These are phyloP conservation scores for Phialophora macrospora DNA, from an alignment of 2,329 filamentous ascomycete genomes.

Conservation along the genomic window DNA sequence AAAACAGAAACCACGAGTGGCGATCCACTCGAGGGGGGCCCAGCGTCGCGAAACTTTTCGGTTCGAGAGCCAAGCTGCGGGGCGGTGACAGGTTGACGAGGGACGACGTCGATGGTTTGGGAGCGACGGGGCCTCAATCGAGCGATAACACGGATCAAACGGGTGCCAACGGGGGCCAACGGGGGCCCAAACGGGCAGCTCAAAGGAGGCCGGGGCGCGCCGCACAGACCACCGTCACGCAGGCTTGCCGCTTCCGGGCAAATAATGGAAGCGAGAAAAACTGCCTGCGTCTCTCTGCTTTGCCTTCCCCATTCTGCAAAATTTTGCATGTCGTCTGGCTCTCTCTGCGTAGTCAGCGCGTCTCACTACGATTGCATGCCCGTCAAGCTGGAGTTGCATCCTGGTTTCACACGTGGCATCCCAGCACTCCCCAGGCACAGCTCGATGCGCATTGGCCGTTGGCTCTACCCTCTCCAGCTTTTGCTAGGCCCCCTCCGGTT, in stretches of 20 bases:
- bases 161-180: too few species aligned
- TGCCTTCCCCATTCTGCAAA: background rate
- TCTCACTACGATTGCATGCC: background rate
- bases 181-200: constrained; percentile 11
- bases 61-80: constrained; percentile 7
- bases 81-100: background rate
- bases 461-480: constrained; percentile 11
- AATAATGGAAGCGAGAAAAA: constrained; percentile 9
- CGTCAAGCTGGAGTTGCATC: constrained; percentile 9
- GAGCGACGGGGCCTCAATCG: background rate
- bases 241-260: constrained; percentile 5
- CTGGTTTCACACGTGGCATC: constrained; percentile 17
- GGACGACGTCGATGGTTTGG: constrained; percentile 7
- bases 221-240: background rate
- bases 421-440: constrained; percentile 12
- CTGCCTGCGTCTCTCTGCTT: constrained; percentile 3
- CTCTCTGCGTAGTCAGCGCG: constrained; percentile 8
- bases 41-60: background rate
- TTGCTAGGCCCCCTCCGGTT: constrained; percentile 23
- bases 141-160: background rate
- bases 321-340: background rate
- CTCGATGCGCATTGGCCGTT: constrained; percentile 10
- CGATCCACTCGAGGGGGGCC: constrained; percentile 13
- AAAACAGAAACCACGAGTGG: constrained; percentile 21
- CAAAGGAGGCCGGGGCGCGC: background rate